A percentile compares a stretch with the other conserved stretches of the same genome.
Evolutionary conservation across 2,329 filamentous ascomycete species (phyloP).

Genomic region (Torrubiella hemipterigena): DNA sequence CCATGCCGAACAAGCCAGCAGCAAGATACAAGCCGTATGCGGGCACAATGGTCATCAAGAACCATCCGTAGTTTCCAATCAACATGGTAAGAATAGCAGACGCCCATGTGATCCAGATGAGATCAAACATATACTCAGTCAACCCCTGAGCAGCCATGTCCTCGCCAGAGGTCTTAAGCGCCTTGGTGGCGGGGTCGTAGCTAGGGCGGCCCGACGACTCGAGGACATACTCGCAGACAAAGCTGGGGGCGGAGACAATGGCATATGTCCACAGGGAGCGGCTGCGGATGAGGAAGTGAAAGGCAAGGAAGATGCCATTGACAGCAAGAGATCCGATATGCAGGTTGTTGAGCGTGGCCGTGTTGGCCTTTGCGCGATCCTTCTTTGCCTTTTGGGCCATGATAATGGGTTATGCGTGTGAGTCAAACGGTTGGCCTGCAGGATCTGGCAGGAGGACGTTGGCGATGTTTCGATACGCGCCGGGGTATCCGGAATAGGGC

Average conservation of each 20-base stretch:
- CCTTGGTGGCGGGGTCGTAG: slow-evolving; percentile 48
- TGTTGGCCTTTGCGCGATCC: slow-evolving; percentile 65
- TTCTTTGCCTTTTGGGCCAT: slow-evolving; percentile 56
- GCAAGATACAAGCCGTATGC: slow-evolving; percentile 44
- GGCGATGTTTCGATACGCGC: too few species aligned
- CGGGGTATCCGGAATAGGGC: too few species aligned
- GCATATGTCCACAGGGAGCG: slow-evolving; percentile 58
- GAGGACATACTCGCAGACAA: slow-evolving; percentile 74
- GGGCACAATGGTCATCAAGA: slow-evolving; percentile 42
- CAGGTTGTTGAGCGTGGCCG: slow-evolving; percentile 63
- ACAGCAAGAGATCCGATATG: slow-evolving; percentile 64
- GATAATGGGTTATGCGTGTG: slow-evolving; percentile 4
- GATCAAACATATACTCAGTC: slow-evolving; percentile 97
- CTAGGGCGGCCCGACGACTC: slow-evolving; percentile 74
- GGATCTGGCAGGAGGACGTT: too few species aligned
- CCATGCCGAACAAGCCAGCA: slow-evolving; percentile 39
- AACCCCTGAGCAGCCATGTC: slow-evolving; percentile 78
- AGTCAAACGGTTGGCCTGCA: too few species aligned
- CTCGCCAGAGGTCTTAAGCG: slow-evolving; percentile 69
- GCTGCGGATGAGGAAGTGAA: slow-evolving; percentile 53
- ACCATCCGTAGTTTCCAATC: slow-evolving; percentile 66
- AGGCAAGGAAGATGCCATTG: slow-evolving; percentile 63
- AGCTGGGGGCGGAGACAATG: slow-evolving; percentile 59
- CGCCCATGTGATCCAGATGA: slow-evolving; percentile 88
- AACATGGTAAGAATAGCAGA: slow-evolving; percentile 60